These are phyloP conservation scores for Sindora glabra DNA, from an alignment of 306 rosid genomes.

Conservation along the genomic window DNA sequence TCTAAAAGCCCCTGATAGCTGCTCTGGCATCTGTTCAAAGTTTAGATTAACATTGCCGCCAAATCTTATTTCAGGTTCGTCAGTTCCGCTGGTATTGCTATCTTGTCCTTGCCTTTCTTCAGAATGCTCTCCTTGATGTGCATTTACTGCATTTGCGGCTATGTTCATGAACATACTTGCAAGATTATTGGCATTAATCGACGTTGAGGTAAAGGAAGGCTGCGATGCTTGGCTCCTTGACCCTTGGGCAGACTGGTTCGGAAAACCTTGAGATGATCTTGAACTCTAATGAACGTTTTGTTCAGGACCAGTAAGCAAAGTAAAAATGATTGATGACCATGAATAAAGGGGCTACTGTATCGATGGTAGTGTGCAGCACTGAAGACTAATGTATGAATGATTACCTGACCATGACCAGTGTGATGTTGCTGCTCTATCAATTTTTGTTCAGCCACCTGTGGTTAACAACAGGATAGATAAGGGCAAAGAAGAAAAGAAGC, in stretches of 20 bases:
- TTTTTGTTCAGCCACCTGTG: conserved; percentile 63
- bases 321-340: not conserved
- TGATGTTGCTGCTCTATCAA: conserved; percentile 46
- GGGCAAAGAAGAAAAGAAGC: conserved; percentile 1
- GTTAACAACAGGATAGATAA: conserved; percentile 16
- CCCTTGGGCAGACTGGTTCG: conserved; percentile 38
- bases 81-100: conserved; percentile 13
- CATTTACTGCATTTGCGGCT: conserved; percentile 31
- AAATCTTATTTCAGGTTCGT: conserved; percentile 37
- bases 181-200: conserved; percentile 37
- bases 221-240: conserved; percentile 41
- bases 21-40: conserved; percentile 60
- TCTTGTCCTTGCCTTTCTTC: conserved; percentile 33
- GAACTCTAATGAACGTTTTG: conserved; percentile 24
- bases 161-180: conserved; percentile 66
- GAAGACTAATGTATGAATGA: not conserved
- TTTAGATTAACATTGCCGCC: conserved; percentile 47
- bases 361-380: not conserved
- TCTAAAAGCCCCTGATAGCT: conserved; percentile 50
- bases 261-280: conserved; percentile 43
- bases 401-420: conserved; percentile 50
- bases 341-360: not conserved
- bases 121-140: conserved; percentile 38
- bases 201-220: conserved; percentile 43
- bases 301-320: not conserved